A percentile compares a stretch with the other conserved stretches of the same genome.
Evolutionary conservation across 2,329 filamentous ascomycete genomes (phyloP).

Genomic region (Fusarium brevicatenulatum): DNA sequence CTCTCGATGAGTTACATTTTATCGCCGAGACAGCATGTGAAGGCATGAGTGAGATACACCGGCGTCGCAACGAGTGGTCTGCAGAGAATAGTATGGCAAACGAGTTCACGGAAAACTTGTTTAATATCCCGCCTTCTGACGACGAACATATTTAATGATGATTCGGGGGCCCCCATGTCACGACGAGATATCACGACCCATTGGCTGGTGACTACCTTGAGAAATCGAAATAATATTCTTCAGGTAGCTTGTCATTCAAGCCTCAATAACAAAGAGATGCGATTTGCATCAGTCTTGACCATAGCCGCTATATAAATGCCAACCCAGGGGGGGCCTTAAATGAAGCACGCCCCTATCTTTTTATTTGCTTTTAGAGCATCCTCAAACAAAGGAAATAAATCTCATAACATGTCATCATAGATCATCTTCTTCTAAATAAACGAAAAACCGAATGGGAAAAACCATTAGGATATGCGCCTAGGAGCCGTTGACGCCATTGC

Average conservation of each 20-base stretch:
- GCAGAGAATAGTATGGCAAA: constrained; percentile 45
- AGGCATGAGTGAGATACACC: constrained; percentile 57
- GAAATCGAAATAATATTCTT: constrained; percentile 25
- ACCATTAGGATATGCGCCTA: constrained; percentile 16
- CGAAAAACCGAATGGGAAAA: constrained; percentile 2
- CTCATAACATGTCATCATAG: constrained; percentile 36
- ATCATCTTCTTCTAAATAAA: constrained; percentile 29
- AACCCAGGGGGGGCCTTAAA: constrained; percentile 9
- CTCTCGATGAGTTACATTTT: constrained; percentile 56
- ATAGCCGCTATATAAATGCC: constrained; percentile 36
- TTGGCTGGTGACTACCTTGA: constrained; percentile 3
- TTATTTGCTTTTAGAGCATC: constrained; percentile 22
- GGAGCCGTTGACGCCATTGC: constrained; percentile 41
- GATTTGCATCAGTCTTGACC: constrained; percentile 23
- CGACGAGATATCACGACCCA: constrained; percentile 6
- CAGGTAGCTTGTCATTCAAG: constrained; percentile 37
- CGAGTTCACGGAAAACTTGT: constrained; percentile 47
- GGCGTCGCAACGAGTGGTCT: constrained; percentile 46
- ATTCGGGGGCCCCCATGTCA: neutral
- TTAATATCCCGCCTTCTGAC: constrained; percentile 27
- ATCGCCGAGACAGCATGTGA: constrained; percentile 57
- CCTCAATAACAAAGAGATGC: constrained; percentile 33
- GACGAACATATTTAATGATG: constrained; percentile 23
- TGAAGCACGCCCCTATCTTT: constrained; percentile 19
- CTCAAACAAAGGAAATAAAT: constrained; percentile 24